These are phyloP conservation scores for Hysterium pulicare DNA, from an alignment of 2,329 filamentous ascomycete species.

Conservation along the genomic window DNA sequence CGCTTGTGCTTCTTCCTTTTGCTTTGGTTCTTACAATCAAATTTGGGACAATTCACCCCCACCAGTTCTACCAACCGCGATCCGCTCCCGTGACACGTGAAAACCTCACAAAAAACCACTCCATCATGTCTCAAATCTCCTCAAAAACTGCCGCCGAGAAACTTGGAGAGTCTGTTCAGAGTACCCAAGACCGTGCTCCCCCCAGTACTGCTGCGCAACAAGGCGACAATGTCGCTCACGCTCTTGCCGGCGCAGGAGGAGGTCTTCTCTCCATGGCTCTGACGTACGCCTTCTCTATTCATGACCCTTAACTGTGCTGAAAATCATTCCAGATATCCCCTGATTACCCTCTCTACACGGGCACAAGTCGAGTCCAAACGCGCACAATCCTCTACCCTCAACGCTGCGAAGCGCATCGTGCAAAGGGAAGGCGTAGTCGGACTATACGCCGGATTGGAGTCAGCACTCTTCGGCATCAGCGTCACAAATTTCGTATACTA, in stretches of 20 bases:
- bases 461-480: slow-evolving; percentile 93
- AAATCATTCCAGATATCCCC: slow-evolving; percentile 66
- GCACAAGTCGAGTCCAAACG: slow-evolving; percentile 97
- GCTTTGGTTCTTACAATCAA: too few relatives aligned
- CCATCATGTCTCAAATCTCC: too few relatives aligned
- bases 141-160: slow-evolving; percentile 32
- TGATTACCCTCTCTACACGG: slow-evolving; percentile 95
- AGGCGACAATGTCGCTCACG: slow-evolving; percentile 95
- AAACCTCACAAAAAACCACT: too few relatives aligned
- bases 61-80: too few relatives aligned
- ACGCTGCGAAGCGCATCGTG: slow-evolving; percentile 81
- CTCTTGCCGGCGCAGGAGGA: slow-evolving; percentile 86
- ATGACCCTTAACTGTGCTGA: slow-evolving; percentile 2
- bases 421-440: slow-evolving; percentile 86
- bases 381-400: slow-evolving; percentile 77
- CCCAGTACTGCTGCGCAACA: slow-evolving; percentile 69
- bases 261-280: slow-evolving; percentile 93
- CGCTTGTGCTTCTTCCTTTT: too few relatives aligned
- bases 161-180: slow-evolving; percentile 26
- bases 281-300: slow-evolving; percentile 58
- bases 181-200: slow-evolving; percentile 27
- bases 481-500: slow-evolving; percentile 99
- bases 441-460: slow-evolving; percentile 89
- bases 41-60: too few relatives aligned
- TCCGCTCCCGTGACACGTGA: too few relatives aligned